Evolutionary conservation across 1,284 basidiomycete species (phyloP).

Genomic region (Ganoderma multipileum): DNA sequence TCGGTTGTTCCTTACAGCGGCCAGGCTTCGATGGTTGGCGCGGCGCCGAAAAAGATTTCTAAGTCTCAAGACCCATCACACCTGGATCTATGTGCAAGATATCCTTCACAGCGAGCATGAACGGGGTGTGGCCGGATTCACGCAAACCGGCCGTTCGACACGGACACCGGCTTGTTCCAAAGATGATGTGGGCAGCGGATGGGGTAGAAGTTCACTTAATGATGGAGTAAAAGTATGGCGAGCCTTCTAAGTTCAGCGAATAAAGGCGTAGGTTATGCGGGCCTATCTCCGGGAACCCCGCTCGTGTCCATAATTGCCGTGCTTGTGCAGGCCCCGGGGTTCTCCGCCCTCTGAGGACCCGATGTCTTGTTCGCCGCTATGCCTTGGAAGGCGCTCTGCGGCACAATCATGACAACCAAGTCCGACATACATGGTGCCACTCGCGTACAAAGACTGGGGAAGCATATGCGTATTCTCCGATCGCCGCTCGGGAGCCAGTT

Average conservation of each 20-base stretch:
- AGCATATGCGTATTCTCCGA: background rate
- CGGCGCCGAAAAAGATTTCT: background rate
- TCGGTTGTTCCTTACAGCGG: background rate
- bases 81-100: background rate
- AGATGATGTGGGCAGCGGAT: too few relatives aligned
- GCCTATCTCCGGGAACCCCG: background rate
- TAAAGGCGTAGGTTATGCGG: slow-evolving; percentile 4
- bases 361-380: background rate
- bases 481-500: background rate
- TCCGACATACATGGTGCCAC: background rate
- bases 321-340: background rate
- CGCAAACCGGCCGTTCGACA: background rate
- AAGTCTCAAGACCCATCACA: background rate
- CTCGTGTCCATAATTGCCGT: background rate
- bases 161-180: background rate
- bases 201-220: too few relatives aligned
- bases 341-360: background rate
- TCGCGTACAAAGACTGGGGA: background rate
- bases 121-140: too few relatives aligned
- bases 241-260: background rate
- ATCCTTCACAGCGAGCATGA: background rate
- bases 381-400: background rate
- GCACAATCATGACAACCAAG: slow-evolving; percentile 1
- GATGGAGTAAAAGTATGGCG: background rate
- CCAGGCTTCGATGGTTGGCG: background rate